Base-by-base conservation (phyloP, 768 basidiomycete species). In the Leccinum longicurvipes region DNA sequence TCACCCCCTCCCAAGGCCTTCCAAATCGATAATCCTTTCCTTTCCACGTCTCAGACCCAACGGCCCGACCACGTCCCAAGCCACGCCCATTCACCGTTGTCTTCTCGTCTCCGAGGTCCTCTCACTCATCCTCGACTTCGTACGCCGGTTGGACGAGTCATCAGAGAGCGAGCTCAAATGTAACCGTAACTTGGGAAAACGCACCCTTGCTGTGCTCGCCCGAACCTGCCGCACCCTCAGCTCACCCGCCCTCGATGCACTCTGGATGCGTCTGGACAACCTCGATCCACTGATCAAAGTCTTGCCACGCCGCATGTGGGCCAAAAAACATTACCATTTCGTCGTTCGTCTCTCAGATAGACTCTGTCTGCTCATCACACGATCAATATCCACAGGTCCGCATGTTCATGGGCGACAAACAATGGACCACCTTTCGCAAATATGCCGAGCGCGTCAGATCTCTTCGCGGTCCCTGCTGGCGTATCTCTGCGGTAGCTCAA, bases 261-360 rank as follows among this genome's bases (percentile, higher is more conserved):
- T 72, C 6, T 70, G 69, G 69, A 62, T 62, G 67, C 57, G 60
- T 45, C 57, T 68, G 1, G 67, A 68, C n/a, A 60, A 47, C 27
- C 67, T 68, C 17, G 67, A 68, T 59, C 67, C 67, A 0, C 48
- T 68, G 47, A 68, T 68, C 19, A 66, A 54, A 14, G 55, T 68
- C 14, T 54, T 68, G 15, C 67, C 67, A 10, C 55, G 59, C 1
- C 60, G 63, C 25, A 67, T 68, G 60, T 68, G 67, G 67, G 50
- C 56, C 11, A 68, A 58, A 31, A 68, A 59, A 51, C 60, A 48
- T 25, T 62, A 54, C 14, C 56, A 57, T 1, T 59, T 67, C 24
- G 32, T 68, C 15, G 67, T 68, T 28, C 34, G 66, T 60, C 23
- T 28, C 45, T 8, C 23, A 1, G 21, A 36, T 45, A 15, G 17